A percentile compares a stretch with the other conserved stretches of the same genome.
Evolutionary conservation across 768 basidiomycete genomes (phyloP).

Genomic region (Hericium coralloides): DNA sequence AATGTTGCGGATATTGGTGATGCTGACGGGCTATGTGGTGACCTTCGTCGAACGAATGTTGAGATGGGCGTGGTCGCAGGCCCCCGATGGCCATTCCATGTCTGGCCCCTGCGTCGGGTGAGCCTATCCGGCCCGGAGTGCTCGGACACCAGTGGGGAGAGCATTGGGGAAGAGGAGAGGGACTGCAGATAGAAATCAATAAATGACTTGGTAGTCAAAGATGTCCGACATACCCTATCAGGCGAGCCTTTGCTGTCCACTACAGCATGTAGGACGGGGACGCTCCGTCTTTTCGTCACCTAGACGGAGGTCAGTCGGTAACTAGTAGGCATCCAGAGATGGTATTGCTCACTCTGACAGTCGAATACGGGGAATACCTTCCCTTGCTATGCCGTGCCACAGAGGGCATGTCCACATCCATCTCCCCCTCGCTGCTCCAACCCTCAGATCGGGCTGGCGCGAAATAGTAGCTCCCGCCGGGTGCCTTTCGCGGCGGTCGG

Average conservation of each 20-base stretch:
- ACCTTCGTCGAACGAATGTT: conserved; percentile 69
- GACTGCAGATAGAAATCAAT: conserved; percentile 13
- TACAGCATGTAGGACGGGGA: conserved; percentile 18
- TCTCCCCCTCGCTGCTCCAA: conserved; percentile 14
- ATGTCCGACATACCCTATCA: conserved; percentile 17
- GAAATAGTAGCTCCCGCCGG: conserved; percentile 16
- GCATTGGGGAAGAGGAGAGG: conserved; percentile 21
- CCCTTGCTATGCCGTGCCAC: conserved; percentile 14
- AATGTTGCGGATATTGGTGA: conserved; percentile 45
- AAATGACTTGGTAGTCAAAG: background rate
- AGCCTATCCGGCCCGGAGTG: conserved; percentile 3
- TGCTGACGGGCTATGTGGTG: conserved; percentile 64
- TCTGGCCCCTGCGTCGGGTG: conserved; percentile 14
- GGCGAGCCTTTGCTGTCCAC: conserved; percentile 14
- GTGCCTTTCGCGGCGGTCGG: background rate
- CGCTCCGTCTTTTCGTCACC: conserved; percentile 23
- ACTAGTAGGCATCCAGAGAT: background rate
- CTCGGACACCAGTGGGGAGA: conserved; percentile 12
- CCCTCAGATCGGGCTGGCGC: conserved; percentile 18
- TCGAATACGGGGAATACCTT: conserved; percentile 25
- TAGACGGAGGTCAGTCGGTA: background rate
- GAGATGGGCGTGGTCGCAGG: conserved; percentile 59
- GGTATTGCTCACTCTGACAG: conserved; percentile 19
- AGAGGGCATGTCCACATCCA: conserved; percentile 17
- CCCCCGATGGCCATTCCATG: conserved; percentile 21